Evolutionary conservation across 164 flowering plant genomes (phyloP).

Genomic region (Malania oleifera): DNA sequence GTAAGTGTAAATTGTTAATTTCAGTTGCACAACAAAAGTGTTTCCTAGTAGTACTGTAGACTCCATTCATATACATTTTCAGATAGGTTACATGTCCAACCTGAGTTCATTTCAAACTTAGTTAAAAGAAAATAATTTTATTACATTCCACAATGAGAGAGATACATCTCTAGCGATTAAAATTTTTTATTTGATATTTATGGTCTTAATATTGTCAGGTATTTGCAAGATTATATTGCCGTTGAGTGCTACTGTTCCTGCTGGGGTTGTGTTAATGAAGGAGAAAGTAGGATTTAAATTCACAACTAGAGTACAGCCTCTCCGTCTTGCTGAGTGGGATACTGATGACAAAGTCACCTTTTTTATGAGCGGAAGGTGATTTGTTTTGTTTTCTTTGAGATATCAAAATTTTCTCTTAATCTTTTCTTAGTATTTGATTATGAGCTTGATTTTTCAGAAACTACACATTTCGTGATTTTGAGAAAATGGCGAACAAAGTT

Average conservation of each 20-base stretch:
- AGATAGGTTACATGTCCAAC: no score
- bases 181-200: no score
- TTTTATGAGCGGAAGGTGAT: constrained; percentile 96
- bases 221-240: constrained; percentile 97
- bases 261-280: constrained; percentile 89
- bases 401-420: neutral
- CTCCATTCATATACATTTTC: no score
- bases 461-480: constrained; percentile 88
- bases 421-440: constrained; percentile 21
- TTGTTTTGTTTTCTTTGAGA: neutral
- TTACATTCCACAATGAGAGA: no score
- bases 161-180: no score
- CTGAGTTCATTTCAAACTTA: no score
- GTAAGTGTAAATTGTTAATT: no score
- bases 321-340: constrained; percentile 96
- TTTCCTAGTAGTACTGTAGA: no score
- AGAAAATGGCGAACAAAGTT: constrained; percentile 97
- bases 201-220: constrained; percentile 44
- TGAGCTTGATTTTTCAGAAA: constrained; percentile 55
- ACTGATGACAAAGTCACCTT: constrained; percentile 76
- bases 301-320: constrained; percentile 92
- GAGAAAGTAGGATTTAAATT: constrained; percentile 89
- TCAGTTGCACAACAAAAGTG: no score
- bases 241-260: constrained; percentile 87
- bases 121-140: no score